Evolutionary conservation across 2,329 filamentous ascomycete genomes (phyloP).

Genomic region (Chaetothyriales sp.): DNA sequence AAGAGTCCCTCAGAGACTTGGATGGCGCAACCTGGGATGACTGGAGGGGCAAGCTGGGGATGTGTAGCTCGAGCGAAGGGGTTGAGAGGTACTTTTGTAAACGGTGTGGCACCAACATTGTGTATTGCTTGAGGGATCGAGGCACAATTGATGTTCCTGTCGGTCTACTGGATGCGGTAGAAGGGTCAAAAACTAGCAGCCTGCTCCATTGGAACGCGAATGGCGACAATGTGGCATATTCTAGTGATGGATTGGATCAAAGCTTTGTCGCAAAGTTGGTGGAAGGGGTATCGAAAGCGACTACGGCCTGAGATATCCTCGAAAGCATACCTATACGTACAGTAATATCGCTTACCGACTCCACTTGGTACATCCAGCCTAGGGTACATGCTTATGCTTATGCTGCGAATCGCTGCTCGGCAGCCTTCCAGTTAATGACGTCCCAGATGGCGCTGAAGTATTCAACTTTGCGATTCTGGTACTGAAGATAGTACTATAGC

Average conservation of each 20-base stretch:
- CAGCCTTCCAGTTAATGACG: constrained; percentile 89
- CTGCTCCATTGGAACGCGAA: constrained; percentile 11
- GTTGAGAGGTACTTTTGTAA: constrained; percentile 14
- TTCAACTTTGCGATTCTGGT: constrained; percentile 93
- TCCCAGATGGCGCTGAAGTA: constrained; percentile 93
- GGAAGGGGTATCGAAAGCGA: neutral
- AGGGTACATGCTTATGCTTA: constrained; percentile 7
- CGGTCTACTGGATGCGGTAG: constrained; percentile 8
- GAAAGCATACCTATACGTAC: neutral
- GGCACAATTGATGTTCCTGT: constrained; percentile 9
- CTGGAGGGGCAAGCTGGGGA: constrained; percentile 5
- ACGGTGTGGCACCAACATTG: constrained; percentile 9
- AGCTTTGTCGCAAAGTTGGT: neutral
- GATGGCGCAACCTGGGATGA: neutral
- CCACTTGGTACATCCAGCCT: neutral
- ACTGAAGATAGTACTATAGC: constrained; percentile 51
- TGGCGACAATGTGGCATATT: constrained; percentile 4
- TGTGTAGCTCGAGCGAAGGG: constrained; percentile 9
- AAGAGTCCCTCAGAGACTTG: neutral
- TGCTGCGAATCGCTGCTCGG: constrained; percentile 50
- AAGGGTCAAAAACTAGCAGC: constrained; percentile 6
- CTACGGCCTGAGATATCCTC: neutral
- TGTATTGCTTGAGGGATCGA: constrained; percentile 8
- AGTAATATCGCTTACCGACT: neutral
- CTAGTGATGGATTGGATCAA: neutral